phyloP scores from a whole-genome alignment of 345 rosid genomes.

The Rhodamnia rubescens region DNA sequence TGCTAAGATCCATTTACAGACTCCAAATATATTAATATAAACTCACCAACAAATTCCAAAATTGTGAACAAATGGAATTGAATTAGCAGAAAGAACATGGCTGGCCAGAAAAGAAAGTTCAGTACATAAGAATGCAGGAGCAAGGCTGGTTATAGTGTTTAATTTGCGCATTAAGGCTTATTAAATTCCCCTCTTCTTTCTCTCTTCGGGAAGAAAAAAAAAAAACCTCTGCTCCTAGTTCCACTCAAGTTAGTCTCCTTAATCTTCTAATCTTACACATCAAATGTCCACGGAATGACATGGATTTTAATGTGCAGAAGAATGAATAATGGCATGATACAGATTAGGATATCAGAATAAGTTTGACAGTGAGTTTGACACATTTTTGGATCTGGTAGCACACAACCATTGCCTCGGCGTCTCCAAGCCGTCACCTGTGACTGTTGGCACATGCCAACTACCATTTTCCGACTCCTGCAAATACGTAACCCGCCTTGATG shows the following conservation, averaged over 20 bases:
- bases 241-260: not conserved
- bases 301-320: not conserved
- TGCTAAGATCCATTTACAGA: not conserved
- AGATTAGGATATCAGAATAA: not conserved
- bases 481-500: not conserved
- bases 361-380: not conserved
- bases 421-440: conserved; percentile 50
- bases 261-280: not conserved
- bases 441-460: conserved; percentile 77
- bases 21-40: no score
- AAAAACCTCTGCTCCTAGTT: not conserved
- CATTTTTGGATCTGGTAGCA: conserved; percentile 28
- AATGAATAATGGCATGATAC: not conserved
- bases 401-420: conserved; percentile 75
- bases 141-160: not conserved
- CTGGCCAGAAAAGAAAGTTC: not conserved
- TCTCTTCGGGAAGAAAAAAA: no score
- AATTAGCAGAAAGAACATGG: not conserved
- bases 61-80: not conserved
- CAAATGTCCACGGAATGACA: not conserved
- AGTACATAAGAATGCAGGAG: not conserved
- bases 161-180: not conserved
- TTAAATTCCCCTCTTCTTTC: not conserved
- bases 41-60: not conserved
- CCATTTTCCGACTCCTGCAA: conserved; percentile 85